Percentiles rank a stretch among this genome's conserved stretches.
Conservation (phyloP, 73 alveolate species). For the Effrenium voratum region DNA sequence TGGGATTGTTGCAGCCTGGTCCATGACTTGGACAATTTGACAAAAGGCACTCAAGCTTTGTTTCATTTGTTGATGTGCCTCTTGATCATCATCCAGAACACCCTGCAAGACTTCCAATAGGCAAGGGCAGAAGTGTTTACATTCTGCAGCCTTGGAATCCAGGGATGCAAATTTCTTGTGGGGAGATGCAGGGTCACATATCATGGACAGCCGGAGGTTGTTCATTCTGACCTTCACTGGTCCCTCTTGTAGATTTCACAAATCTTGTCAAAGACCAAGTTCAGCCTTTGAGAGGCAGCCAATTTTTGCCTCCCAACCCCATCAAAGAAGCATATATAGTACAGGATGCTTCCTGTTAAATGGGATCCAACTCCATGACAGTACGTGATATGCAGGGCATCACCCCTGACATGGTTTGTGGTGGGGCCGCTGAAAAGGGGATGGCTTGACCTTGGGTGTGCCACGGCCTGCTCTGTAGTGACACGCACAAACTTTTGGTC, state of each 20-base stretch:
- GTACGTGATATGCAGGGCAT: not conserved
- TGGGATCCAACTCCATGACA: not conserved
- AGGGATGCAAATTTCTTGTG: not conserved
- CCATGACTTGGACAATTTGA: not conserved
- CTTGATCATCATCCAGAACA: not conserved
- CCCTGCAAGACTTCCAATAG: not conserved
- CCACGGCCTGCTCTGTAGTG: too few species aligned
- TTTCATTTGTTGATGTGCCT: not conserved
- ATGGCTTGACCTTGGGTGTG: not conserved
- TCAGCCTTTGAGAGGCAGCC: not conserved
- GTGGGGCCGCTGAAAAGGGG: not conserved
- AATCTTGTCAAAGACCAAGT: not conserved
- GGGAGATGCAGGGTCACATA: not conserved
- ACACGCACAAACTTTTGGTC: not conserved
- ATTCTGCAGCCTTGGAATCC: conserved; percentile 2
- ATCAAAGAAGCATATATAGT: not conserved
- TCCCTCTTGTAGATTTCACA: not conserved
- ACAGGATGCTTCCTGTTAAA: not conserved
- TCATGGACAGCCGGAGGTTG: not conserved
- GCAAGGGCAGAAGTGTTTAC: not conserved
- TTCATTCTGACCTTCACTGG: not conserved
- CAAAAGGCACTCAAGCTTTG: not conserved
- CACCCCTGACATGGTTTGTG: not conserved
- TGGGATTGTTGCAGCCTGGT: not conserved
- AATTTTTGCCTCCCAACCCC: not conserved